Evolutionary conservation across 169 alveolate species (phyloP), one percentile per base, ranked within the genome.

Genomic region (Plasmodium cynomolgi): DNA sequence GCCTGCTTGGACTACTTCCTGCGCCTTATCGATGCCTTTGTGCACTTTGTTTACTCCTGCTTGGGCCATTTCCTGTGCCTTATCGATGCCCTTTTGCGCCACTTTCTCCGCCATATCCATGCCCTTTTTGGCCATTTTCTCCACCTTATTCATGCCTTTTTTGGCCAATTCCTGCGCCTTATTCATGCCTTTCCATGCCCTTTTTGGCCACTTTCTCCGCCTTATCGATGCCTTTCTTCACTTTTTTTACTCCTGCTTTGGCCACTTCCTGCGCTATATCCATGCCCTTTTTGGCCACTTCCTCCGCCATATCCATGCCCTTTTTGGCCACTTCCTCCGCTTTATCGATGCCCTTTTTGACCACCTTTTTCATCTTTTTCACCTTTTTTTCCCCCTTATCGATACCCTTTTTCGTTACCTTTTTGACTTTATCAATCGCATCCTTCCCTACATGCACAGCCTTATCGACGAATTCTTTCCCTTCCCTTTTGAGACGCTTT

Each of bases 401-500:
- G 20, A 68, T 11, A 20, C 82, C 29, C 20, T 62, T 83, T 83
- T 17, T 83, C 23, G 81, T 31, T 26, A 56, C 50, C n/a, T 54
- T 58, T 8, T 6, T 54, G 11, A 83, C 26, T 50, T 31, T 83
- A 26, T 62, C 44, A 26, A 50, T 41, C 23, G 4, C 23, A 31
- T 58, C 58, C 39, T 41, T 83, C 26, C 68, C 80, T 56, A 3
- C 47, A 29, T 83, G 41, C 58, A n/a, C 81, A 62, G 73, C 68
- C 2, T 83, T 83, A 62, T 83, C 20, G 37, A 33, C 31, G 44
- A 83, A 1, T 26, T 83, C n/a, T 56, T 83, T 62, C 34, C 77
- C 77, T 81, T 81, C 2, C 34, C n/a, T 33, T 50, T 81, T 68
- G 26, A 68, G 62, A 34, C 26, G n/a, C 37, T 56, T 26, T 17